These are phyloP conservation scores for Letharia columbiana DNA, from an alignment of 495 filamentous ascomycete species.

Conservation along the genomic window DNA sequence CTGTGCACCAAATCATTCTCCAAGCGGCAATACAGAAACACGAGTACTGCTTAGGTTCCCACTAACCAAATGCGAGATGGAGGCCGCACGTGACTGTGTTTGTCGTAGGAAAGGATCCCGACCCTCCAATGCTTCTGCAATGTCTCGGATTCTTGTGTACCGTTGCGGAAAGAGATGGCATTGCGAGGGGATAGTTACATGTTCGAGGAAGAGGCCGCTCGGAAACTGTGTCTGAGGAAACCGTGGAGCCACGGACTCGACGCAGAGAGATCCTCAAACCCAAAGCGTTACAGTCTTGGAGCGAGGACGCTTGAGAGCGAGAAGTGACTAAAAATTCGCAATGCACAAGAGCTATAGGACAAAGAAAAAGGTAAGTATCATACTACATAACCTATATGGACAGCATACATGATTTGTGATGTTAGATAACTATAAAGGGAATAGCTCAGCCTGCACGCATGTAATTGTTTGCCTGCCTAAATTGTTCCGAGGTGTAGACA, in stretches of 20 bases:
- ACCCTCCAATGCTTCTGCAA: background rate
- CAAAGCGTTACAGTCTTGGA: background rate
- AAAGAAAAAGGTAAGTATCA: conserved; percentile 1
- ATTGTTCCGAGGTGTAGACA: background rate
- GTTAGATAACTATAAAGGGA: background rate
- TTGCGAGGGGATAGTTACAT: background rate
- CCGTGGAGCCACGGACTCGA: background rate
- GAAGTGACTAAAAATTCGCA: background rate
- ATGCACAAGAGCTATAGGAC: background rate
- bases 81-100: background rate
- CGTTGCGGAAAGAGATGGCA: background rate
- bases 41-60: background rate
- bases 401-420: background rate
- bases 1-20: conserved; percentile 1
- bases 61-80: conserved; percentile 1
- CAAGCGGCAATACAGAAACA: background rate
- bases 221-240: background rate
- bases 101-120: background rate
- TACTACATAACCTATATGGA: background rate
- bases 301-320: background rate
- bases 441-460: background rate
- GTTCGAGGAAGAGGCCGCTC: background rate
- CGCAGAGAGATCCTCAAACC: background rate
- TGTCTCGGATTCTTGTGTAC: background rate
- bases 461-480: conserved; percentile 7